These are phyloP conservation scores for Ogataea henricii DNA, from an alignment of 805 yeast species.

Conservation along the genomic window DNA sequence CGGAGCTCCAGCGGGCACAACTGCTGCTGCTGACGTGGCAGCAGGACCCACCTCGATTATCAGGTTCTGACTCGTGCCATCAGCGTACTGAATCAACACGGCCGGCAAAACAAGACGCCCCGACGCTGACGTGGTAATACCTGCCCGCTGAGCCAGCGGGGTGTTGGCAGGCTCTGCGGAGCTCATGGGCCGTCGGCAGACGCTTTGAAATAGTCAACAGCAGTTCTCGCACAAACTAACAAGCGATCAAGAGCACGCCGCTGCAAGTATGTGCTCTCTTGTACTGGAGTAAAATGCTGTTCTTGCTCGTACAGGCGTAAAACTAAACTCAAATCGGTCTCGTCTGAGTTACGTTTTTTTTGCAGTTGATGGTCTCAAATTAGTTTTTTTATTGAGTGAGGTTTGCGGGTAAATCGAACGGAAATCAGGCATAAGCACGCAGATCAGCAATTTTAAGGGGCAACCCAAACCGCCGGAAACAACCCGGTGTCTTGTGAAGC, in stretches of 20 bases:
- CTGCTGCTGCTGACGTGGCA: slow-evolving; percentile 1
- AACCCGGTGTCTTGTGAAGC: no score
- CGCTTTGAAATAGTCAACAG: no score
- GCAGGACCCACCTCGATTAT: slow-evolving; percentile 36
- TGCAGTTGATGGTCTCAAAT: background rate
- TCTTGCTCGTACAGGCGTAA: no score
- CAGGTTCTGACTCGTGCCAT: slow-evolving; percentile 32
- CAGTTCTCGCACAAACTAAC: background rate
- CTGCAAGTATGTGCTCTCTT: background rate
- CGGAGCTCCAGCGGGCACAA: slow-evolving; percentile 8
- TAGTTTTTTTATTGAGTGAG: background rate
- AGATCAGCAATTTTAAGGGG: no score
- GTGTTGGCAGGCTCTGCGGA: slow-evolving; percentile 5
- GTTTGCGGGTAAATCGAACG: background rate
- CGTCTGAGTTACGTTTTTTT: background rate
- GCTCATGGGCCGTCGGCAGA: slow-evolving; percentile 3
- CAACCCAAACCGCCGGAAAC: no score
- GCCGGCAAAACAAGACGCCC: slow-evolving; percentile 35
- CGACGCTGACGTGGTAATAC: slow-evolving; percentile 11
- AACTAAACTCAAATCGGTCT: no score
- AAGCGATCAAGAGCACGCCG: background rate
- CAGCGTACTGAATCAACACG: slow-evolving; percentile 32
- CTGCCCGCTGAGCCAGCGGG: slow-evolving; percentile 2
- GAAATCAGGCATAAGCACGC: background rate
- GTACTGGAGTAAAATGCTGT: background rate